Conservation (phyloP, 2,329 filamentous ascomycete species). For the Alternaria triticina region DNA sequence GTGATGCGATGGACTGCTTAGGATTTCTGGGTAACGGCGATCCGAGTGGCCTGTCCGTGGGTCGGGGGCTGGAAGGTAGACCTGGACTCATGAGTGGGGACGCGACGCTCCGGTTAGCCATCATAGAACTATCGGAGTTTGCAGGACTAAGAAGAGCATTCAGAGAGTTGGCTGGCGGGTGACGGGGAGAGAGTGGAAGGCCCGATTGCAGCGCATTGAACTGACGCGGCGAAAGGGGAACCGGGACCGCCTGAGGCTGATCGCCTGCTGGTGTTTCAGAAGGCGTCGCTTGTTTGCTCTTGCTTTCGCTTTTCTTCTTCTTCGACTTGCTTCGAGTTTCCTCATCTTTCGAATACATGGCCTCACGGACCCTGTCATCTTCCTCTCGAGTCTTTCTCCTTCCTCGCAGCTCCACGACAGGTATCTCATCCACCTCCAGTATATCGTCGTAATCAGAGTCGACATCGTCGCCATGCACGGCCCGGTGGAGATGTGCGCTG, state of each 20-base stretch:
- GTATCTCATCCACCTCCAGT: conserved; percentile 70
- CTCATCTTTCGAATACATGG: conserved; percentile 69
- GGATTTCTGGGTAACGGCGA: conserved; percentile 66
- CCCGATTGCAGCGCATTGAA: conserved; percentile 40
- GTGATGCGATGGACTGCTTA: conserved; percentile 64
- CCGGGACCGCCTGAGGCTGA: conserved; percentile 24
- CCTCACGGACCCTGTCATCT: conserved; percentile 79
- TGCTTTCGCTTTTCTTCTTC: conserved; percentile 66
- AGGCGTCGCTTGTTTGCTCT: conserved; percentile 52
- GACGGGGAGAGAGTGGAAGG: conserved; percentile 48
- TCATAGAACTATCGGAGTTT: conserved; percentile 48
- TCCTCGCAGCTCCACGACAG: conserved; percentile 65
- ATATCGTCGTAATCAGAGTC: conserved; percentile 86
- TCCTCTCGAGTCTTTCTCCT: conserved; percentile 85
- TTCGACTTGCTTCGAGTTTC: conserved; percentile 76
- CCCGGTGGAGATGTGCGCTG: conserved; percentile 54
- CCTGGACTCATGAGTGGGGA: conserved; percentile 66
- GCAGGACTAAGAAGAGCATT: conserved; percentile 60
- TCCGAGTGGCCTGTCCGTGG: conserved; percentile 64
- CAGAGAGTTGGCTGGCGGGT: conserved; percentile 45
- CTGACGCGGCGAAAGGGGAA: conserved; percentile 37
- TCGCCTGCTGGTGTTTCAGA: conserved; percentile 22
- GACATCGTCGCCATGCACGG: conserved; percentile 64
- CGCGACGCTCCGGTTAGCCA: conserved; percentile 49
- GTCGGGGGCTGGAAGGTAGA: conserved; percentile 67